These are phyloP conservation scores for Paxillus ammoniavirescens DNA, from an alignment of 768 basidiomycete species.

Conservation along the genomic window DNA sequence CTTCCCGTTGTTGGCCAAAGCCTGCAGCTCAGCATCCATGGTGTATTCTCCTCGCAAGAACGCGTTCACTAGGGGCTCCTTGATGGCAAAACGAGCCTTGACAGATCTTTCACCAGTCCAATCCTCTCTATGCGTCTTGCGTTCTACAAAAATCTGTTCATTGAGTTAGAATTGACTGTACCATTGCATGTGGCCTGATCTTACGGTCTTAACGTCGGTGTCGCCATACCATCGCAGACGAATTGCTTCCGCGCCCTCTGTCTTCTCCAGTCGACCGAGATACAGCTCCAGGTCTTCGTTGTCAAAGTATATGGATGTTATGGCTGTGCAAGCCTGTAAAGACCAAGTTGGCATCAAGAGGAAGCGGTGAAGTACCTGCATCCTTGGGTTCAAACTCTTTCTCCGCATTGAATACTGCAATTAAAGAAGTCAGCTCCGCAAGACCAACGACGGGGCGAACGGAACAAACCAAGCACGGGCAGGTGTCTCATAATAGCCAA, in stretches of 20 bases:
- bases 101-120: conserved; percentile 99
- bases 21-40: conserved; percentile 91
- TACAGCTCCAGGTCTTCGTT: conserved; percentile 95
- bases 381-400: conserved; percentile 90
- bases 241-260: conserved; percentile 96
- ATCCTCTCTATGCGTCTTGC: conserved; percentile 93
- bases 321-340: conserved; percentile 49
- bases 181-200: conserved; percentile 19
- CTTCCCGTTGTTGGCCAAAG: conserved; percentile 83
- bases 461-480: conserved; percentile 80
- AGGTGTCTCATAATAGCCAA: conserved; percentile 88
- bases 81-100: conserved; percentile 94
- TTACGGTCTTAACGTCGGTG: conserved; percentile 71
- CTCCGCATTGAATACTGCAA: conserved; percentile 84
- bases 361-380: conserved; percentile 47
- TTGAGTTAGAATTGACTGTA: background rate
- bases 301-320: conserved; percentile 97
- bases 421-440: conserved; percentile 5
- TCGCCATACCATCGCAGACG: conserved; percentile 98
- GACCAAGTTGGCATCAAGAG: background rate
- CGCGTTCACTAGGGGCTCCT: conserved; percentile 89
- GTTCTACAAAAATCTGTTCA: conserved; percentile 77
- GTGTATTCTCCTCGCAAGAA: conserved; percentile 89
- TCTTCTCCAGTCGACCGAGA: conserved; percentile 95
- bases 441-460: background rate